phyloP scores from a whole-genome alignment of 192 early-diverging fungal species.

The Linderina pennispora region DNA sequence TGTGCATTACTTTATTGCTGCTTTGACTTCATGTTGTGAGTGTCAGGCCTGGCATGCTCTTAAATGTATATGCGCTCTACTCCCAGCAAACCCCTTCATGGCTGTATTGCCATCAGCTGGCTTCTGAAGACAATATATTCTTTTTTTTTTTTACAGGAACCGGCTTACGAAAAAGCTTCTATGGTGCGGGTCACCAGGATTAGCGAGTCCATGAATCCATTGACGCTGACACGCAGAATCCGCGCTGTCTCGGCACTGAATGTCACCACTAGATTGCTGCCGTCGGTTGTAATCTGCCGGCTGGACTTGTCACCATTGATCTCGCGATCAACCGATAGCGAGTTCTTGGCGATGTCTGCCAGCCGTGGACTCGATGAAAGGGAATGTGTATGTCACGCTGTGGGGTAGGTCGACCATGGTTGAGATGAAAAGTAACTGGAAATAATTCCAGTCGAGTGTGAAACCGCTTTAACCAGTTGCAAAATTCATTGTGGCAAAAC shows the following conservation, averaged over 20 bases:
- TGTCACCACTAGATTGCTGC: constrained; percentile 7
- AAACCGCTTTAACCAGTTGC: no score
- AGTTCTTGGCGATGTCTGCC: constrained; percentile 21
- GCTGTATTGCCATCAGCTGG: no score
- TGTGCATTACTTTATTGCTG: no score
- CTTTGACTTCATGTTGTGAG: no score
- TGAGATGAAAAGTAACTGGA: no score
- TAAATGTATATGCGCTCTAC: no score
- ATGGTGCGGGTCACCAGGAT: constrained; percentile 36
- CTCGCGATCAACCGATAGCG: constrained; percentile 27
- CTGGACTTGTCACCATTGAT: constrained; percentile 22
- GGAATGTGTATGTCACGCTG: constrained; percentile 15
- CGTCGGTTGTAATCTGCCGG: constrained; percentile 5
- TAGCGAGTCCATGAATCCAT: constrained; percentile 44
- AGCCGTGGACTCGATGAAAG: constrained; percentile 13
- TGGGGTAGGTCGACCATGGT: constrained; percentile 8
- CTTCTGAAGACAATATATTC: neutral
- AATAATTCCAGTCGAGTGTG: no score
- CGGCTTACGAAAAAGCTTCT: constrained; percentile 26
- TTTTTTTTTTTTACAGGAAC: neutral
- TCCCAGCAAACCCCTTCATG: no score
- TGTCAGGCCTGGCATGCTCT: no score
- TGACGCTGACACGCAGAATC: constrained; percentile 33
- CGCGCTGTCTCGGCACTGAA: constrained; percentile 19
- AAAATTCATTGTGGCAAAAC: no score